phyloP scores from a whole-genome alignment of 805 yeast species.

The Ogataea haglerorum region DNA sequence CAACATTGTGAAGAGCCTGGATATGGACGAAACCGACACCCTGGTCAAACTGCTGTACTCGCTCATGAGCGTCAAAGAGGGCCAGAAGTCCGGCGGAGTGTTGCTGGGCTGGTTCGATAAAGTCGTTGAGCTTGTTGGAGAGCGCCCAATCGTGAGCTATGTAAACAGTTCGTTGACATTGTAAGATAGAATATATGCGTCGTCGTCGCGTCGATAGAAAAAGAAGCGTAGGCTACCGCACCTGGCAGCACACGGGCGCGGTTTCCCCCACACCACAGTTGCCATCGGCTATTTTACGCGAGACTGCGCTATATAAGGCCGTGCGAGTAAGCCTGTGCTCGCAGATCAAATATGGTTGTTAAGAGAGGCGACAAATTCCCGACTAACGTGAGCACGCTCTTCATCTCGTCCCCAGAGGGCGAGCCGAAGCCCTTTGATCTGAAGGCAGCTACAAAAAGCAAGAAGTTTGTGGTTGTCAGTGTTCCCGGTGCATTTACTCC shows the following conservation, averaged over 20 bases:
- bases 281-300: conserved; percentile 10
- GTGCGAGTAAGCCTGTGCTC: too few relatives aligned
- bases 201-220: conserved; percentile 7
- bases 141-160: conserved; percentile 84
- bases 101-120: conserved; percentile 91
- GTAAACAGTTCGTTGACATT: conserved; percentile 39
- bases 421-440: conserved; percentile 36
- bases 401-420: conserved; percentile 35
- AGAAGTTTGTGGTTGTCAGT: conserved; percentile 65
- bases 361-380: conserved; percentile 36
- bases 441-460: conserved; percentile 33
- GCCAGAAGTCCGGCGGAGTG: conserved; percentile 83
- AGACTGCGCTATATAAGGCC: conserved; percentile 6
- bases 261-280: conserved; percentile 3
- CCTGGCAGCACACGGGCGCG: too few relatives aligned
- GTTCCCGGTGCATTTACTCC: conserved; percentile 91
- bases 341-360: conserved; percentile 8
- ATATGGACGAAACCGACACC: conserved; percentile 65
- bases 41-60: conserved; percentile 82
- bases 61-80: conserved; percentile 74
- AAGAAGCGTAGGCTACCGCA: not conserved
- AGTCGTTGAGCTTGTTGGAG: conserved; percentile 77
- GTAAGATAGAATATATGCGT: conserved; percentile 6
- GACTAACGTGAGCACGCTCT: conserved; percentile 31
- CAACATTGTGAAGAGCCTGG: conserved; percentile 54